Percentiles rank a stretch among this genome's conserved stretches.
Conservation (phyloP, 2,329 filamentous ascomycete genomes). For the Alternaria solani region DNA sequence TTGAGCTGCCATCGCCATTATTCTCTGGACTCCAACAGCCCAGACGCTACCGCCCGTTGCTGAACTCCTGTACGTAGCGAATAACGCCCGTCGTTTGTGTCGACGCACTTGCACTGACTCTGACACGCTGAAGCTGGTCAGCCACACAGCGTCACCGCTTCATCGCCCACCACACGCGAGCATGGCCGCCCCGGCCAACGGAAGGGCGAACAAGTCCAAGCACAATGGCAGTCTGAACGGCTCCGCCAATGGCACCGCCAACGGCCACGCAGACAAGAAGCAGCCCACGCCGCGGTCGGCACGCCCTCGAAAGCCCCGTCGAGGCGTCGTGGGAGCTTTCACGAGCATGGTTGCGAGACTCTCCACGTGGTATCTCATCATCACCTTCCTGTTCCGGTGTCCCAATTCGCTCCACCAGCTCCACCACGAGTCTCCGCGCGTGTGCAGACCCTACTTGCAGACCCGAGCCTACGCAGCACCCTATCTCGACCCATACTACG, state of each 20-base stretch:
- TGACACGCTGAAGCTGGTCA: conserved; percentile 6
- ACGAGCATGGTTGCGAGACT: conserved; percentile 56
- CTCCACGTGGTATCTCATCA: conserved; percentile 83
- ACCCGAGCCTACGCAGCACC: conserved; percentile 73
- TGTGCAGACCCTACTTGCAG: conserved; percentile 83
- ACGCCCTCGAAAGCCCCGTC: conserved; percentile 28
- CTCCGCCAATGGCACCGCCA: conserved; percentile 36
- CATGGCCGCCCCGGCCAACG: conserved; percentile 51
- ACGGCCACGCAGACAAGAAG: conserved; percentile 39
- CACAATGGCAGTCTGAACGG: conserved; percentile 37
- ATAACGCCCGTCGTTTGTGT: background rate
- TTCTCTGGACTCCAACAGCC: conserved; percentile 22
- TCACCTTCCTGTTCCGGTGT: conserved; percentile 83
- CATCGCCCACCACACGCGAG: conserved; percentile 25
- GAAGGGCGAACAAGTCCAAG: conserved; percentile 48
- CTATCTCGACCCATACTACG: conserved; percentile 84
- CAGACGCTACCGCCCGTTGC: conserved; percentile 11
- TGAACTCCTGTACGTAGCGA: conserved; percentile 8
- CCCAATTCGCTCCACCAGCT: conserved; percentile 74
- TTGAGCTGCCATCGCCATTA: conserved; percentile 19
- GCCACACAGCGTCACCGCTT: conserved; percentile 11
- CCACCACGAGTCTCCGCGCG: conserved; percentile 72
- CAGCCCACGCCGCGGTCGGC: conserved; percentile 29
- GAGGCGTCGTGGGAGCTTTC: conserved; percentile 36
- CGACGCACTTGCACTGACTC: background rate